A percentile compares a stretch with the other conserved stretches of the same genome.
Evolutionary conservation across 495 filamentous ascomycete genomes (phyloP).

Genomic region (Penicillium canescens): DNA sequence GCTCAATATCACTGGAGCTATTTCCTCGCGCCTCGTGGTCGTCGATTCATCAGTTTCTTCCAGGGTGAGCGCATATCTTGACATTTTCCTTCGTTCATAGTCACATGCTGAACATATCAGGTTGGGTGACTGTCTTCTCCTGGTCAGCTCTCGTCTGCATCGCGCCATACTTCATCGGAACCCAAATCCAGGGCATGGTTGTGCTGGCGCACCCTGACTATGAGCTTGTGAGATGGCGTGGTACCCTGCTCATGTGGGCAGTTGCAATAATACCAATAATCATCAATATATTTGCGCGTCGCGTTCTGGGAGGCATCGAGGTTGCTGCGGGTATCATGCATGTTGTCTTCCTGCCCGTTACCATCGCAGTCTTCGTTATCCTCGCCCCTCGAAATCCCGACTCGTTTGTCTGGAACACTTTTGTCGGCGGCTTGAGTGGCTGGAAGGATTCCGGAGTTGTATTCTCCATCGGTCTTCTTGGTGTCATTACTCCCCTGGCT

Average conservation of each 20-base stretch:
- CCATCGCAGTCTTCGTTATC: conserved; percentile 42
- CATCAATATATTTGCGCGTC: conserved; percentile 45
- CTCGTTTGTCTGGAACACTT: conserved; percentile 45
- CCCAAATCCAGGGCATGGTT: conserved; percentile 47
- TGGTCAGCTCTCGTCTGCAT: conserved; percentile 45
- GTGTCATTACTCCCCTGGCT: conserved; percentile 29
- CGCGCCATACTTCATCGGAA: conserved; percentile 50
- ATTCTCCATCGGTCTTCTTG: conserved; percentile 40
- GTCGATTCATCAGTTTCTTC: conserved; percentile 44
- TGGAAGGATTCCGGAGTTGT: conserved; percentile 43
- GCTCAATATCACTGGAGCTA: conserved; percentile 51
- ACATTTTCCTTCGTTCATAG: conserved; percentile 23
- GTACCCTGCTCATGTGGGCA: conserved; percentile 51
- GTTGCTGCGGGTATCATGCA: conserved; percentile 49
- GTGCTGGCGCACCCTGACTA: conserved; percentile 45
- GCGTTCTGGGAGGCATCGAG: conserved; percentile 49
- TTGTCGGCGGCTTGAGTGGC: conserved; percentile 44
- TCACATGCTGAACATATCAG: conserved; percentile 6
- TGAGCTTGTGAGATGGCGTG: conserved; percentile 43
- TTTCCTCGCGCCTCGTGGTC: conserved; percentile 40
- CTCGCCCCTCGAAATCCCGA: conserved; percentile 46
- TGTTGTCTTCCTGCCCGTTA: conserved; percentile 46
- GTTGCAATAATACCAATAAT: conserved; percentile 36
- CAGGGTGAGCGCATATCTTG: conserved; percentile 34
- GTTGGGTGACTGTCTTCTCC: conserved; percentile 41